These are phyloP conservation scores for Salix dunnii DNA, from an alignment of 345 rosid genomes.

Conservation along the genomic window DNA sequence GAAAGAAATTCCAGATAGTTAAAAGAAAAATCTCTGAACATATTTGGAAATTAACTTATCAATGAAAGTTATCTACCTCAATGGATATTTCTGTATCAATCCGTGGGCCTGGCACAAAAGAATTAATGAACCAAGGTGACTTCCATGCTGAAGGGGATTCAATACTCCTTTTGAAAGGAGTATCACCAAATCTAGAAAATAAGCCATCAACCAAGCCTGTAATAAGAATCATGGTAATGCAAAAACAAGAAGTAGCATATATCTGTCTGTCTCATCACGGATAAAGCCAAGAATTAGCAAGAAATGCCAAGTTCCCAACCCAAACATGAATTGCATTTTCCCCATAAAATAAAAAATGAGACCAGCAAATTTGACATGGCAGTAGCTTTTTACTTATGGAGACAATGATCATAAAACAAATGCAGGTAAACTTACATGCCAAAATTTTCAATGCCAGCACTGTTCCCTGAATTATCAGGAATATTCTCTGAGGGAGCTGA, in stretches of 20 bases:
- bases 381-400: neutral
- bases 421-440: constrained; percentile 53
- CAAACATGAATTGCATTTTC: neutral
- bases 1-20: constrained; percentile 8
- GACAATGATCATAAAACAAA: neutral
- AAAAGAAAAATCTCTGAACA: neutral
- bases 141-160: constrained; percentile 99
- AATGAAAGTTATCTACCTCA: constrained; percentile 48
- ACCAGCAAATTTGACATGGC: neutral
- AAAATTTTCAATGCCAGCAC: constrained; percentile 46
- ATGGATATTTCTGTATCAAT: constrained; percentile 78
- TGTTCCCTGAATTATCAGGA: constrained; percentile 33
- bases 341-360: neutral
- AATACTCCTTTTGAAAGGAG: constrained; percentile 76
- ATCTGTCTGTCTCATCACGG: neutral
- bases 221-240: neutral
- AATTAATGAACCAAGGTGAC: constrained; percentile 87
- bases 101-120: constrained; percentile 76
- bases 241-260: neutral
- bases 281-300: neutral
- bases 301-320: neutral
- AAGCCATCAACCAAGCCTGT: constrained; percentile 16
- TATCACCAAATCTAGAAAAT: constrained; percentile 68
- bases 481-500: constrained; percentile 38
- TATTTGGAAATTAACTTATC: neutral